Evolutionary conservation across 1,284 basidiomycete genomes (phyloP).

Genomic region (Pyrrhoderma noxium): DNA sequence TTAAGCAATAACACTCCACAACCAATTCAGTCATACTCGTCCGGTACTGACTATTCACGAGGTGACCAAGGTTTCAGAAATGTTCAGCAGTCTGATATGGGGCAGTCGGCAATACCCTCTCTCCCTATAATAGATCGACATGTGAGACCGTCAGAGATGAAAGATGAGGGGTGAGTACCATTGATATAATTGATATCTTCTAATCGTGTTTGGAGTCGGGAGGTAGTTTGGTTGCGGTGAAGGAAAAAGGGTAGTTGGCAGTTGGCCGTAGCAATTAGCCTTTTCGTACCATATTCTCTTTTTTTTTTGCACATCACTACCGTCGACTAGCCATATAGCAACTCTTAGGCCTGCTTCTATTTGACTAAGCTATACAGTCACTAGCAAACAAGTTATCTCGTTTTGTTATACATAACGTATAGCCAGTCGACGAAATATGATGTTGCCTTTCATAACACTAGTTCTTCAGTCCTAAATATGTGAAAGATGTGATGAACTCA

Average conservation of each 20-base stretch:
- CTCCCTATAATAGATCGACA: constrained; percentile 50
- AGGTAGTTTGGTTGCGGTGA: not conserved
- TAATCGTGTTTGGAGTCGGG: constrained; percentile 15
- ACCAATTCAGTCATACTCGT: constrained; percentile 14
- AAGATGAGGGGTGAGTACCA: constrained; percentile 93
- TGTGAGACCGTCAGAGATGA: constrained; percentile 89
- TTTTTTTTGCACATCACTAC: constrained; percentile 29
- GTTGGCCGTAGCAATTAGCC: constrained; percentile 27
- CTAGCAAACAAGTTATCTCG: constrained; percentile 63
- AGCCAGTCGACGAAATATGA: constrained; percentile 30
- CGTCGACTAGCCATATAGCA: constrained; percentile 51
- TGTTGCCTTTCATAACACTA: constrained; percentile 10
- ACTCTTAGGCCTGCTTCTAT: constrained; percentile 41
- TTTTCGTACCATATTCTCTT: constrained; percentile 33
- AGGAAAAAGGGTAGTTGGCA: constrained; percentile 7
- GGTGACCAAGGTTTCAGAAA: constrained; percentile 41
- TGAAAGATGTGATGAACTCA: constrained; percentile 20
- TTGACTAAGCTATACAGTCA: constrained; percentile 59
- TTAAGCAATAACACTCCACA: constrained; percentile 10
- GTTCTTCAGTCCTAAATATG: constrained; percentile 20
- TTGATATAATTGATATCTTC: constrained; percentile 25
- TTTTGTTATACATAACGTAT: constrained; percentile 51
- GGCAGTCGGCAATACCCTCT: constrained; percentile 30
- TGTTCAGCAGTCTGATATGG: constrained; percentile 28
- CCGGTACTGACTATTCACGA: constrained; percentile 7